phyloP scores from a whole-genome alignment of 306 rosid species.

The Arachis hypogaea region DNA sequence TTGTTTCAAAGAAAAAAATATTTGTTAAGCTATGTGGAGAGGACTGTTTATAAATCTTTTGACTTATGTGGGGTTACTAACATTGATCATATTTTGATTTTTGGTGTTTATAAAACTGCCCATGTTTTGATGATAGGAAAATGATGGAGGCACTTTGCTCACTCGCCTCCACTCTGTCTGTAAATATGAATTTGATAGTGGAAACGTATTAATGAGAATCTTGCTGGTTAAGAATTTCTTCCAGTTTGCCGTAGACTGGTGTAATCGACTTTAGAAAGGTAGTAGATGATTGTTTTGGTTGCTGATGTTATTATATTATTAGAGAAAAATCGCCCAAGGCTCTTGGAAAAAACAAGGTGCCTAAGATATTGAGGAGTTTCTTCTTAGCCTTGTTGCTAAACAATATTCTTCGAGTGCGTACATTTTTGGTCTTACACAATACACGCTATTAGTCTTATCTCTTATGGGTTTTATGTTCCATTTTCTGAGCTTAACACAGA shows the following conservation, averaged over 20 bases:
- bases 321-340: no score
- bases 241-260: not conserved
- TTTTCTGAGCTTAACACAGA: no score
- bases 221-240: not conserved
- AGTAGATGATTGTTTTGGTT: no score
- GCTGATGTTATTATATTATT: no score
- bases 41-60: constrained; percentile 21
- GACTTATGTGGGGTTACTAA: not conserved
- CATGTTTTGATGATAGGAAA: not conserved
- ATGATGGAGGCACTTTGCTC: constrained; percentile 30
- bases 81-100: not conserved
- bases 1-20: not conserved
- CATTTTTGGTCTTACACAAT: no score
- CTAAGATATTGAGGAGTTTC: no score
- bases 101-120: constrained; percentile 11
- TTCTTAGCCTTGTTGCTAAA: no score
- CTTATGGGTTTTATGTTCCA: no score
- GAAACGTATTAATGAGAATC: not conserved
- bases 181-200: constrained; percentile 36
- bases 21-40: not conserved
- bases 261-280: no score
- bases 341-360: no score
- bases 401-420: no score
- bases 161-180: constrained; percentile 33
- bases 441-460: no score